Conservation (phyloP, 495 filamentous ascomycete genomes). For the Talaromyces wortmannii region DNA sequence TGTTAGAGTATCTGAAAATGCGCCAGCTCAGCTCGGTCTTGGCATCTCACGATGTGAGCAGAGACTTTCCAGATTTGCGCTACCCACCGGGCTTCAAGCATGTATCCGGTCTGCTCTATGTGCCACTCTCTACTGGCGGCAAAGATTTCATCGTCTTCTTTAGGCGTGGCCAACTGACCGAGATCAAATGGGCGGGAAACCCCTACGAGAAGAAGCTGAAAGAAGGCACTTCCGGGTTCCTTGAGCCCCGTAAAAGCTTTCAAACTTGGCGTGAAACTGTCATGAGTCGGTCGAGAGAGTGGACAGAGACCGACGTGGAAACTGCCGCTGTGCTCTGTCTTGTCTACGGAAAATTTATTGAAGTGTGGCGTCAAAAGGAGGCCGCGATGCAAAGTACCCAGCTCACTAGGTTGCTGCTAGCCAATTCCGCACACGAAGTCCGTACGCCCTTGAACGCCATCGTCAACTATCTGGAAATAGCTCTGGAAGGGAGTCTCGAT, state of each 20-base stretch:
- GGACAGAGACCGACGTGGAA: conserved; percentile 65
- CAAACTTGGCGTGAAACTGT: conserved; percentile 70
- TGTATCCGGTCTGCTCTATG: conserved; percentile 77
- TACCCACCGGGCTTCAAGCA: conserved; percentile 75
- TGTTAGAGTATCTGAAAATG: conserved; percentile 81
- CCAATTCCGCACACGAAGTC: conserved; percentile 93
- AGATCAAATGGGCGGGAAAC: conserved; percentile 92
- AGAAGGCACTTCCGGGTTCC: conserved; percentile 59
- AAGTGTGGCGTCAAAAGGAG: conserved; percentile 92
- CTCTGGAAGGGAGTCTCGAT: conserved; percentile 77
- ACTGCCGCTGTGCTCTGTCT: conserved; percentile 84
- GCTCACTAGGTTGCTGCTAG: conserved; percentile 71
- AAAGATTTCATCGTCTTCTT: conserved; percentile 91
- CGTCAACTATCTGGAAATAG: conserved; percentile 94
- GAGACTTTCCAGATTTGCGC: conserved; percentile 77
- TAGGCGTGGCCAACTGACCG: conserved; percentile 66
- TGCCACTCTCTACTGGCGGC: conserved; percentile 72
- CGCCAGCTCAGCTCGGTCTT: conserved; percentile 70
- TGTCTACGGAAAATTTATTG: conserved; percentile 87
- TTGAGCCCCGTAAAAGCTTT: conserved; percentile 75
- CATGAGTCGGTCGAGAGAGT: conserved; percentile 67
- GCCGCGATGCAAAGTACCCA: conserved; percentile 75
- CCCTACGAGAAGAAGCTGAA: conserved; percentile 75
- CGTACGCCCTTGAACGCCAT: conserved; percentile 93
- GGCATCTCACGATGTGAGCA: conserved; percentile 66